Evolutionary conservation across 306 rosid species (phyloP), one percentile per base, ranked within the genome.

Genomic region (Glycine latifolia): DNA sequence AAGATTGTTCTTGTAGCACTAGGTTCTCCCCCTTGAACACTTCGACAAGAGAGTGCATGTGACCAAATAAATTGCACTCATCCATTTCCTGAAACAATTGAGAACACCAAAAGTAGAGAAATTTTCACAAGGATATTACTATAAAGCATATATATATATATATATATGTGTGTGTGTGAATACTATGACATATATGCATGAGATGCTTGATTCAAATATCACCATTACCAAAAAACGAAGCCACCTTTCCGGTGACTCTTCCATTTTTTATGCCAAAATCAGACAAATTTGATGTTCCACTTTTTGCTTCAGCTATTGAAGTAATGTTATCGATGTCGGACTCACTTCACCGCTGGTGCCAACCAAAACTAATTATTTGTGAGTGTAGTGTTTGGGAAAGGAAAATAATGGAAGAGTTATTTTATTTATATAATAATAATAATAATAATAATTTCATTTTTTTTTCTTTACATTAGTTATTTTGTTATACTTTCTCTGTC

Each of bases 61-160:
- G 15, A 65, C 6, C 8, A 16, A 65, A 35, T 65, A 65, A 65
- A 65, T n/a, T 65, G 49, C 49, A 13, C 4, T 66, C 71, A 39
- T 66, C 50, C 71, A 41, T 66, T 66, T 66, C 71, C 71, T 66
- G 49, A 47, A 37, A 14, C 26, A 62, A 37, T 2, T 35, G 16
- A 63, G 17, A 63, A 63, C 69, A 33, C 9, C 46, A 33, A 11
- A 35, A 35, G 44, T 5, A 13, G 1, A 63, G 10, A 56, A 11
- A 49, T 49, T 10, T 49, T 49, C 54, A 41, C 6, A 5, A 41
- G 44, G 44, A 26, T 26, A 26, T 26, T 26, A 26, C 0, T 26
- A 26, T 26, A 26, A 26, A 26, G 2, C 31, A 26, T 26, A 26
- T 26, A 26, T 20, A 20, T 20, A 20, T 20, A 1, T 20, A 1